These are phyloP conservation scores for Mallotus nudiflorus DNA, from an alignment of 345 rosid genomes.

Conservation along the genomic window DNA sequence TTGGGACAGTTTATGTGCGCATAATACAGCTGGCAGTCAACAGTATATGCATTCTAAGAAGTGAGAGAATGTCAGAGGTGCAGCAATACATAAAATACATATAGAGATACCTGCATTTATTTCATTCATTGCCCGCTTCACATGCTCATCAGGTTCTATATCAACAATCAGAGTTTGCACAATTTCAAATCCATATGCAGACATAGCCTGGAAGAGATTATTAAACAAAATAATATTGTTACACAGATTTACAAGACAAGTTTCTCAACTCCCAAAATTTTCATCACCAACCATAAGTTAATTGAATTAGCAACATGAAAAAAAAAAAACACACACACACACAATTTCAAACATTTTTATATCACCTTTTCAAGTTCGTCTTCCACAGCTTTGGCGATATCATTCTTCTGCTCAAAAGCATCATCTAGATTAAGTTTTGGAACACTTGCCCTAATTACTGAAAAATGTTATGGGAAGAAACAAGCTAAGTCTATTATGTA, in stretches of 20 bases:
- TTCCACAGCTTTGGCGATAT: slow-evolving; percentile 21
- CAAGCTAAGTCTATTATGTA: too few species aligned
- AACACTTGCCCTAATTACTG: slow-evolving; percentile 23
- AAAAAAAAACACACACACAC: too few species aligned
- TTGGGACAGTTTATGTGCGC: not conserved
- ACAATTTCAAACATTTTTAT: too few species aligned
- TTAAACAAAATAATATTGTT: not conserved
- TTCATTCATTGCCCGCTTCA: slow-evolving; percentile 25
- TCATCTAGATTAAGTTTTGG: slow-evolving; percentile 24
- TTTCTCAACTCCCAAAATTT: not conserved
- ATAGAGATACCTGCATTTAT: slow-evolving; percentile 17
- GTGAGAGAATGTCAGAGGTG: not conserved
- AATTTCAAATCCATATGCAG: slow-evolving; percentile 22
- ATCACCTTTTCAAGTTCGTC: slow-evolving; percentile 27
- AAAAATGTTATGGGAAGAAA: slow-evolving; percentile 9
- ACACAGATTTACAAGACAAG: not conserved
- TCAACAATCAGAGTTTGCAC: slow-evolving; percentile 24
- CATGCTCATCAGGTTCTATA: slow-evolving; percentile 18
- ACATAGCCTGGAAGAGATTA: slow-evolving; percentile 15
- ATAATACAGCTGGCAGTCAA: not conserved
- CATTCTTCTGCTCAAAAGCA: slow-evolving; percentile 22
- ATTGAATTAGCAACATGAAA: not conserved
- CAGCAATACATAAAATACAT: not conserved
- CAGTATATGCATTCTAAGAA: not conserved
- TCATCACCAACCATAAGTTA: not conserved